Base-by-base conservation (phyloP, 768 basidiomycete species). In the Chiua virens region DNA sequence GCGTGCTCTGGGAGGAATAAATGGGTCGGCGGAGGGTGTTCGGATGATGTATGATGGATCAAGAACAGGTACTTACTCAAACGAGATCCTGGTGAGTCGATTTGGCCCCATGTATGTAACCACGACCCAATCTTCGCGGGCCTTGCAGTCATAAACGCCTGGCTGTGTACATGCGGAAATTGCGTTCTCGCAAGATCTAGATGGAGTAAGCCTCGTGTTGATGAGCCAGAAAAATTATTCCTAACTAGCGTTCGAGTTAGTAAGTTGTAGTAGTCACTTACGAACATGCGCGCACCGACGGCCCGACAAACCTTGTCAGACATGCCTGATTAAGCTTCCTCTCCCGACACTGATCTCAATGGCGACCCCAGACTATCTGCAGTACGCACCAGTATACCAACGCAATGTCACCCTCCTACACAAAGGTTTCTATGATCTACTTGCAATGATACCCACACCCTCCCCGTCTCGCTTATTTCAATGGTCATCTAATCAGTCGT, bases 401-500 rank as follows among this genome's bases (percentile, higher is more conserved):
- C 30, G 10, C 30, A 14, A 30, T 30, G 54, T 68, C 28, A 71
- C 73, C 59, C 71, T 79, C 46, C 73, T 92, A 35, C 90, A 93
- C 79, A 87, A 89, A 57, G 92, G 89, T n/a, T 92, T 92, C 76
- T 92, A 90, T 70, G 88, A 91, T 74, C 78, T 92, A 27, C 76
- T 91, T 34, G 77, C 89, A 22, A 79, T 90, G 75, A 87, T 89
- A 56, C 86, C 85, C 37, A 86, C 30, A 30, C 30, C 30, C 1
- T 30, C 30, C 13, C 30, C 30, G 11, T 30, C 84, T 45, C 78
- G 85, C 37, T 27, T 59, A 2, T 73, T 87, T 52, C 73, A 84
- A 42, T 85, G 83, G 75, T 78, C 80, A 55, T 77, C 30, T 30
- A 30, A 30, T 30, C 30, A 30, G 30, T 5, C 30, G 2, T 28